Percentiles rank a stretch among this genome's conserved stretches.
Conservation (phyloP, 108 stramenopile genomes). For the Schizochytrium sp. region DNA sequence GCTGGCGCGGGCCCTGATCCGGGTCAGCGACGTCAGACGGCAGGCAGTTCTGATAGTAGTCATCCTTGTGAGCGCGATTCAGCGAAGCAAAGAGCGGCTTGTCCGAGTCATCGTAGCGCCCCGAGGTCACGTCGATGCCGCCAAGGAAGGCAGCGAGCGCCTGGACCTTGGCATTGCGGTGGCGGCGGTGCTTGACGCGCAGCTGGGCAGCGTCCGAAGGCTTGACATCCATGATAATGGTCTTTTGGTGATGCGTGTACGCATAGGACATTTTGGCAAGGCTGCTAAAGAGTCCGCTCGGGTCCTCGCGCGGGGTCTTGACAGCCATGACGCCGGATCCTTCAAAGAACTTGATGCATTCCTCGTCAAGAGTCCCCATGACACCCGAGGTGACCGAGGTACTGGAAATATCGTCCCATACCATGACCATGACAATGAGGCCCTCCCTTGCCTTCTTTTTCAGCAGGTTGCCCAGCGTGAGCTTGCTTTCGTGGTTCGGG, state of each 20-base stretch:
- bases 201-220: neutral
- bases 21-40: neutral
- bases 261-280: neutral
- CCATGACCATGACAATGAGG: neutral
- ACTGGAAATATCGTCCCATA: neutral
- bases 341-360: neutral
- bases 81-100: slow-evolving; percentile 5
- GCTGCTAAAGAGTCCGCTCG: neutral
- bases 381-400: too few species aligned
- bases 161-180: neutral
- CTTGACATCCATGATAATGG: neutral
- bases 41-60: neutral
- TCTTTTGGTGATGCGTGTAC: neutral
- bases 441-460: neutral
- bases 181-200: neutral
- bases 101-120: slow-evolving; percentile 4
- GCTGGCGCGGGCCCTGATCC: neutral
- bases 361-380: neutral
- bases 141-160: neutral
- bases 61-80: neutral
- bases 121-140: neutral
- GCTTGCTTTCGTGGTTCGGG: neutral
- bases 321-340: neutral
- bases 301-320: neutral
- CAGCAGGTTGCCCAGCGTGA: neutral